Conservation (phyloP, 352 stramenopile species). For the Globisporangium heterothallicum region DNA sequence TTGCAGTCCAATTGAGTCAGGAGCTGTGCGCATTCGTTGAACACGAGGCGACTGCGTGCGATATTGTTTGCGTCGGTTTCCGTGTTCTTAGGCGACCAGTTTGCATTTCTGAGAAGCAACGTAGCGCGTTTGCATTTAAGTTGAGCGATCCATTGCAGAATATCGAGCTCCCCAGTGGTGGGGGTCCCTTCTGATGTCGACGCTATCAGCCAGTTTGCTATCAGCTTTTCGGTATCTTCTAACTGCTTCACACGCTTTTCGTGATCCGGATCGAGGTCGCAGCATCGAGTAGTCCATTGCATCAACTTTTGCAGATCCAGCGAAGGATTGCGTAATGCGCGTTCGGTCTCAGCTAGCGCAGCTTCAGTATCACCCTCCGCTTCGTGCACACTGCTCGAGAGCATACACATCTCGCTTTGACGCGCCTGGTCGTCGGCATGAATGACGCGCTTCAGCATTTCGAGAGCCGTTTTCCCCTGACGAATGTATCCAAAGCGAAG, state of each 20-base stretch:
- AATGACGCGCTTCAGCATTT: conserved; percentile 24
- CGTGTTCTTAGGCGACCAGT: too few species aligned
- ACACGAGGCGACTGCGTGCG: not conserved
- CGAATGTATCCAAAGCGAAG: conserved; percentile 48
- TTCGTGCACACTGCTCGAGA: conserved; percentile 25
- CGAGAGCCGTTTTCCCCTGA: conserved; percentile 50
- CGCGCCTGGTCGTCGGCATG: not conserved
- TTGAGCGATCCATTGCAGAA: conserved; percentile 23
- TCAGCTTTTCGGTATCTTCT: conserved; percentile 17
- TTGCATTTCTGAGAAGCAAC: conserved; percentile 17
- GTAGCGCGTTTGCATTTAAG: conserved; percentile 29
- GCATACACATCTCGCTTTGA: conserved; percentile 7
- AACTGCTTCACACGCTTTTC: conserved; percentile 13
- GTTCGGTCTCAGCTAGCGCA: conserved; percentile 18
- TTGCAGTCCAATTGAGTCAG: conserved; percentile 9
- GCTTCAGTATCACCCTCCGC: conserved; percentile 25
- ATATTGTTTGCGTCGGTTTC: not conserved
- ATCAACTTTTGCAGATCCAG: conserved; percentile 26
- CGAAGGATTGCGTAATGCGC: conserved; percentile 14
- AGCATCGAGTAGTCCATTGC: conserved; percentile 25
- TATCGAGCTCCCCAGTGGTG: conserved; percentile 11
- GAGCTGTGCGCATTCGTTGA: conserved; percentile 14
- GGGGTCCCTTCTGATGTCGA: not conserved
- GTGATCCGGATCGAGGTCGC: conserved; percentile 17
- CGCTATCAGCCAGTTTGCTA: conserved; percentile 13